Conservation (phyloP, 1,284 basidiomycete genomes). For the Trichosporon faecale region DNA sequence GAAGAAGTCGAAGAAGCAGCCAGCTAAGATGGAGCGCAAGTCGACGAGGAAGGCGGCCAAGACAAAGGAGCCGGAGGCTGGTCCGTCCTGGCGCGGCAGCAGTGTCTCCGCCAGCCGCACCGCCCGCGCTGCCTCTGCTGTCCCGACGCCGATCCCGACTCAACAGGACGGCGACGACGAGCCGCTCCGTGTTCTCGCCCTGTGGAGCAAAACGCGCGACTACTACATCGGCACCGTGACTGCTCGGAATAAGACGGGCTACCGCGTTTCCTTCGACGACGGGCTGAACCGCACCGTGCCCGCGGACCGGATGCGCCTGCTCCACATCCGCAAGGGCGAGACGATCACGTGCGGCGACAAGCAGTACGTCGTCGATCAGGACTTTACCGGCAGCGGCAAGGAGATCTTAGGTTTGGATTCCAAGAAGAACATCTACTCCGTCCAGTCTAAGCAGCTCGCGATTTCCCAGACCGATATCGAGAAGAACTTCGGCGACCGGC, state of each 20-base stretch:
- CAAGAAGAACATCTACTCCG: not conserved
- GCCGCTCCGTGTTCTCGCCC: slow-evolving; percentile 18
- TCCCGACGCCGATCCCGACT: not conserved
- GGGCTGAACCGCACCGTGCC: not conserved
- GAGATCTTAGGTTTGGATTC: not conserved
- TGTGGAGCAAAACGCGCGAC: slow-evolving; percentile 16
- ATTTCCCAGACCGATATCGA: slow-evolving; percentile 12
- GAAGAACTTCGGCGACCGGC: slow-evolving; percentile 15
- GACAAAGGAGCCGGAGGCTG: not conserved
- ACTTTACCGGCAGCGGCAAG: slow-evolving; percentile 12
- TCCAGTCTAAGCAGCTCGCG: slow-evolving; percentile 1
- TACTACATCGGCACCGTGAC: slow-evolving; percentile 22
- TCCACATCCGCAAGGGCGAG: slow-evolving; percentile 20
- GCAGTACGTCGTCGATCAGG: not conserved
- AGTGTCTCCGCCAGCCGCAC: not conserved
- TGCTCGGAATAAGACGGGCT: slow-evolving; percentile 13
- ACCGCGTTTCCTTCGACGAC: slow-evolving; percentile 21
- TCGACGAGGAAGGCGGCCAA: not conserved
- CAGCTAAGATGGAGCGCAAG: not conserved
- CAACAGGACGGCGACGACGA: not conserved
- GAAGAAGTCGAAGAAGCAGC: slow-evolving; percentile 8
- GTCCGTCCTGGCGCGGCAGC: not conserved
- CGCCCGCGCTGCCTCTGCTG: not conserved
- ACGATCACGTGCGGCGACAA: slow-evolving; percentile 11
- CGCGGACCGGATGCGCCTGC: slow-evolving; percentile 14